A percentile compares a stretch with the other conserved stretches of the same genome.
phyloP scores from a whole-genome alignment of 495 filamentous ascomycete species.

The Hypoxylon trugodes region DNA sequence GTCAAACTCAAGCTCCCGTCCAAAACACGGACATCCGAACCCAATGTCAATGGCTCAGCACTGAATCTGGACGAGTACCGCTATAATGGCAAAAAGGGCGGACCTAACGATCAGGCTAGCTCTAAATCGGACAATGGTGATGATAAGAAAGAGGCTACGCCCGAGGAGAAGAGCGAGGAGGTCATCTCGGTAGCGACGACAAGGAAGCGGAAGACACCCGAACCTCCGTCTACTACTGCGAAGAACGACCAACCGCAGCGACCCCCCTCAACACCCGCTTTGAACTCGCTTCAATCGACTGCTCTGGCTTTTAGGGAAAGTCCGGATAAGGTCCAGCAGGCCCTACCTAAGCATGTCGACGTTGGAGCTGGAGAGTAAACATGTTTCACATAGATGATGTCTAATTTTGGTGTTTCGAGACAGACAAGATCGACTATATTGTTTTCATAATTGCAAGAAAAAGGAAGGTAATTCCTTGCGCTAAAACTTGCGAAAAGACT shows the following conservation, averaged over 20 bases:
- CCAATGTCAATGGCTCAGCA: slow-evolving; percentile 22
- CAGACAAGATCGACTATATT: not conserved
- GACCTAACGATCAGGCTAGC: slow-evolving; percentile 2
- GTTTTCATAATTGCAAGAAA: no score
- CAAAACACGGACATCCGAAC: slow-evolving; percentile 15
- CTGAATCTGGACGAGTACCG: slow-evolving; percentile 38
- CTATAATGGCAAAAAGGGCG: slow-evolving; percentile 29
- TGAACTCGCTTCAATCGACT: slow-evolving; percentile 44
- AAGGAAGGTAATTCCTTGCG: no score
- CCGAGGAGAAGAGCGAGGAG: slow-evolving; percentile 76
- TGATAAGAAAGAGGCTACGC: slow-evolving; percentile 75
- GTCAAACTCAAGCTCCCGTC: slow-evolving; percentile 64
- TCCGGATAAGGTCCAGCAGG: slow-evolving; percentile 56
- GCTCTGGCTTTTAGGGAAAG: slow-evolving; percentile 62
- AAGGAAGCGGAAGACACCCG: slow-evolving; percentile 30
- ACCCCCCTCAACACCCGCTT: slow-evolving; percentile 20
- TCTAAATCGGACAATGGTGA: not conserved
- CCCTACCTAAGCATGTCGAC: slow-evolving; percentile 43
- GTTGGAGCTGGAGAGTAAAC: slow-evolving; percentile 37
- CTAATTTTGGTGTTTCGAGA: not conserved
- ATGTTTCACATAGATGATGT: not conserved
- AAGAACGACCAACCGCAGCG: not conserved
- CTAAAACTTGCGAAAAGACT: not conserved
- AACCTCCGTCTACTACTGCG: not conserved
- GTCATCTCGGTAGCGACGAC: slow-evolving; percentile 71